Percentiles rank a stretch among this genome's conserved stretches.
phyloP scores from a whole-genome alignment of 768 basidiomycete genomes.

The Macrocybe gigantea region DNA sequence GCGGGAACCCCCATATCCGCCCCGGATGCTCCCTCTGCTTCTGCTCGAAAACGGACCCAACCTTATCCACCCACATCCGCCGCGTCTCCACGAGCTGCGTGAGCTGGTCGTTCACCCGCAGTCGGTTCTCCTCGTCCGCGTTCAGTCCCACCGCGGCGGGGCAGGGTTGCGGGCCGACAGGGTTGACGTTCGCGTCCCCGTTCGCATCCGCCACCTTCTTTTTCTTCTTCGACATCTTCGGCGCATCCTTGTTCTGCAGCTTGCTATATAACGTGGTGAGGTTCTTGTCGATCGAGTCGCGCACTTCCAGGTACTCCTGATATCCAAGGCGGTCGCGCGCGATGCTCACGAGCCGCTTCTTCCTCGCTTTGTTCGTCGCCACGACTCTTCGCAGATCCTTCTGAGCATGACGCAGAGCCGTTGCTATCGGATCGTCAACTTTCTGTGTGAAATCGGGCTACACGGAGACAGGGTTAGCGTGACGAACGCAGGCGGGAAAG shows the following conservation, averaged over 20 bases:
- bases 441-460: constrained; percentile 72
- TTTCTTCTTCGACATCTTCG: constrained; percentile 78
- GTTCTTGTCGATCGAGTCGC: constrained; percentile 84
- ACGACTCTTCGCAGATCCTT: constrained; percentile 70
- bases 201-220: constrained; percentile 36
- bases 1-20: constrained; percentile 73
- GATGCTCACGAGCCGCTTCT: constrained; percentile 61
- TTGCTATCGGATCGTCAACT: constrained; percentile 92
- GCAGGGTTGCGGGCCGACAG: constrained; percentile 47
- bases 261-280: constrained; percentile 71
- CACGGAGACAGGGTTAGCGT: neutral
- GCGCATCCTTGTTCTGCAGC: constrained; percentile 75
- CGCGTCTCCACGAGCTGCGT: constrained; percentile 70
- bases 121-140: constrained; percentile 57
- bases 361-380: constrained; percentile 79
- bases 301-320: constrained; percentile 82
- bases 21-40: constrained; percentile 64
- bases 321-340: constrained; percentile 87
- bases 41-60: constrained; percentile 72
- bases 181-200: constrained; percentile 21
- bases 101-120: constrained; percentile 64
- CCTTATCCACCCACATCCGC: constrained; percentile 68
- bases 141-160: constrained; percentile 68
- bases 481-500: neutral
- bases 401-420: constrained; percentile 86